phyloP scores from a whole-genome alignment of 176 grass and related monocot genomes.

The Aechmea fasciata region DNA sequence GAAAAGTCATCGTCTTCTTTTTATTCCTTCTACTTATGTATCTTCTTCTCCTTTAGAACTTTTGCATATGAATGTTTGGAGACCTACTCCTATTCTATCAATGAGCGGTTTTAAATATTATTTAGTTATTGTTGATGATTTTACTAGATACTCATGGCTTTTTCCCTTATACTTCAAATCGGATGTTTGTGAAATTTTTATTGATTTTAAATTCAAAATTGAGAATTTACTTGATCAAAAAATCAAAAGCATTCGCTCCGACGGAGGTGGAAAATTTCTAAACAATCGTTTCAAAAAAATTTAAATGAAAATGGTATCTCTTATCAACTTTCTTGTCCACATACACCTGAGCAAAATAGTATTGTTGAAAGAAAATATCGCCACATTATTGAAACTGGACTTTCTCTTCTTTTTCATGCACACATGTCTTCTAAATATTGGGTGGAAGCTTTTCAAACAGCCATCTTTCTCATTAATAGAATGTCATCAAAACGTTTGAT shows the following conservation, averaged over 20 bases:
- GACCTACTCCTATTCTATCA: too few species aligned
- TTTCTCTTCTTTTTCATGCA: neutral
- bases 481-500: neutral
- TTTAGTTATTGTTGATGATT: neutral
- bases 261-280: neutral
- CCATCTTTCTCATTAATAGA: slow-evolving; percentile 6
- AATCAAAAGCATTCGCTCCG: neutral
- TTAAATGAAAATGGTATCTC: neutral
- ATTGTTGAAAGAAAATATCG: neutral
- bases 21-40: too few species aligned
- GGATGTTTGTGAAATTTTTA: too few species aligned
- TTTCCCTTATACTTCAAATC: too few species aligned
- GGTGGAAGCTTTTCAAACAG: neutral
- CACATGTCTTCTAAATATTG: neutral
- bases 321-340: neutral
- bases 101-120: too few species aligned
- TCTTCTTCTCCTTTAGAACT: too few species aligned
- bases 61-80: too few species aligned
- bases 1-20: too few species aligned
- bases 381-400: slow-evolving; percentile 5
- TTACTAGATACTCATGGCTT: too few species aligned
- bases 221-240: neutral
- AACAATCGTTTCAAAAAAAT: neutral
- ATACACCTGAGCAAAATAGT: slow-evolving; percentile 9
- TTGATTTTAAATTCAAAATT: neutral